Evolutionary conservation across 2,329 filamentous ascomycete species (phyloP).

Genomic region (Botrytis squamosa): DNA sequence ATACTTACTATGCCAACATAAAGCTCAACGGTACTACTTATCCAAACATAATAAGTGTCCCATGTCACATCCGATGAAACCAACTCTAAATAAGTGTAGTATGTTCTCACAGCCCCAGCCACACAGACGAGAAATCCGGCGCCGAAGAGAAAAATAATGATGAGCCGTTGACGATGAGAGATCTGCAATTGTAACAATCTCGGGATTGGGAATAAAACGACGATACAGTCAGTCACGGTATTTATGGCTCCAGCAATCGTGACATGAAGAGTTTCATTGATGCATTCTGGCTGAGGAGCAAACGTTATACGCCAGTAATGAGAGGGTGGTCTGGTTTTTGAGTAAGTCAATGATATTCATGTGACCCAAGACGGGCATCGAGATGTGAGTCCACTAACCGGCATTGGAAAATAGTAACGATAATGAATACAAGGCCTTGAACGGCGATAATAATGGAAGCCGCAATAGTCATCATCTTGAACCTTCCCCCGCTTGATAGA

Average conservation of each 20-base stretch:
- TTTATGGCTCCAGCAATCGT: slow-evolving; percentile 56
- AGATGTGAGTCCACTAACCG: slow-evolving; percentile 35
- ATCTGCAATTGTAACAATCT: slow-evolving; percentile 47
- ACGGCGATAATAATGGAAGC: slow-evolving; percentile 39
- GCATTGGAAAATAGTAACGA: slow-evolving; percentile 44
- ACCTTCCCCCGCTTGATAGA: slow-evolving; percentile 38
- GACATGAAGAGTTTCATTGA: slow-evolving; percentile 50
- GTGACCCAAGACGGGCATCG: neutral
- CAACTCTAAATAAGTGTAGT: slow-evolving; percentile 38
- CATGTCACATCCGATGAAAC: slow-evolving; percentile 39
- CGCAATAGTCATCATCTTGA: slow-evolving; percentile 35
- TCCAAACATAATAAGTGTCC: slow-evolving; percentile 39
- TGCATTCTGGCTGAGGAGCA: slow-evolving; percentile 41
- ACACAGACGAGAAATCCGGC: slow-evolving; percentile 47
- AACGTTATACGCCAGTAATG: slow-evolving; percentile 41
- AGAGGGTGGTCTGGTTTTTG: slow-evolving; percentile 38
- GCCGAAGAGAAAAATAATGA: slow-evolving; percentile 49
- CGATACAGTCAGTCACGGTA: slow-evolving; percentile 56
- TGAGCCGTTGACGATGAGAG: slow-evolving; percentile 47
- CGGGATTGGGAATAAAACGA: slow-evolving; percentile 50
- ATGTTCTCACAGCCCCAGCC: slow-evolving; percentile 42
- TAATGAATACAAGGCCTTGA: slow-evolving; percentile 38
- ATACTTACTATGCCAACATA: slow-evolving; percentile 44
- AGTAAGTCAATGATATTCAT: neutral
- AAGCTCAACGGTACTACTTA: slow-evolving; percentile 42